These are phyloP conservation scores for Sedum album DNA, from an alignment of 164 flowering plant species.

Conservation along the genomic window DNA sequence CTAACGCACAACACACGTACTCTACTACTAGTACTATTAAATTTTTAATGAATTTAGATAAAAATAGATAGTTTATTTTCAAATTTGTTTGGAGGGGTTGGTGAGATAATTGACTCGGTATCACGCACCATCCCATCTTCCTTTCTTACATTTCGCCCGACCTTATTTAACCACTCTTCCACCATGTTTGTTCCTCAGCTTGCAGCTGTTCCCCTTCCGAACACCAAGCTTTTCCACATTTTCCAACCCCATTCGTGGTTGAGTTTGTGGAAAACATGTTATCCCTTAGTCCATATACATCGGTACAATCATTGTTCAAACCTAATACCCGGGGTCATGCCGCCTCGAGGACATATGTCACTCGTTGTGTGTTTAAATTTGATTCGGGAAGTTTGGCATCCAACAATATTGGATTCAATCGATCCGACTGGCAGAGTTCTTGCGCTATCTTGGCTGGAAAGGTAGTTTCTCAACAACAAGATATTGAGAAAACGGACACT, in stretches of 20 bases:
- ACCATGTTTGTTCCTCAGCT: neutral
- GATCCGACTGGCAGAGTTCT: constrained; percentile 81
- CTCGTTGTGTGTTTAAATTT: constrained; percentile 21
- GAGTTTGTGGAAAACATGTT: too few species aligned
- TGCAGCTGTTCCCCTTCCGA: neutral
- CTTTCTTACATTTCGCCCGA: neutral
- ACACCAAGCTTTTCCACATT: neutral
- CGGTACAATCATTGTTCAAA: neutral
- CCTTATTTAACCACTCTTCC: neutral
- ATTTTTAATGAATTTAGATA: too few species aligned
- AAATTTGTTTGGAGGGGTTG: too few species aligned
- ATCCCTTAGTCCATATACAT: neutral
- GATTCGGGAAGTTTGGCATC: constrained; percentile 15
- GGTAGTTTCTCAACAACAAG: constrained; percentile 38
- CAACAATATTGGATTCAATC: constrained; percentile 13
- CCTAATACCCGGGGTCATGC: neutral
- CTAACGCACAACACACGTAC: too few species aligned
- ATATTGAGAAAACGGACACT: constrained; percentile 21
- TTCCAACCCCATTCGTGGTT: too few species aligned
- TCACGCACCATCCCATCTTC: too few species aligned
- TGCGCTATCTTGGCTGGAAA: constrained; percentile 78
- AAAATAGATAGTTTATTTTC: too few species aligned
- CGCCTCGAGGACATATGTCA: neutral
- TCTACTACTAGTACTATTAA: too few species aligned
- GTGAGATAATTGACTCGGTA: too few species aligned